Percentiles rank a stretch among this genome's conserved stretches.
Conservation (phyloP, 257 asterid genomes). For the Plectranthus barbatus region DNA sequence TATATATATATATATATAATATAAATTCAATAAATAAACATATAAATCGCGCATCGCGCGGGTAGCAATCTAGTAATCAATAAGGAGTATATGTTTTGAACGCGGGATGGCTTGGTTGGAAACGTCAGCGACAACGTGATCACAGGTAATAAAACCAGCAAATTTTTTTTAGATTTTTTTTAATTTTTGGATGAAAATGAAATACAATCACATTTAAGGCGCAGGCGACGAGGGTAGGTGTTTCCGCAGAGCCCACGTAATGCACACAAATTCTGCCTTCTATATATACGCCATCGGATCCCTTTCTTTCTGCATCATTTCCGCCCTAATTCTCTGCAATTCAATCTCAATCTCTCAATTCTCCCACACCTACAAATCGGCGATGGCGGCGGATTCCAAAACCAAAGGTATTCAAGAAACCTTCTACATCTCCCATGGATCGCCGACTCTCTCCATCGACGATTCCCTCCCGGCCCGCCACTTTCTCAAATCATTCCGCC, state of each 20-base stretch:
- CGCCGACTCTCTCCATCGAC: constrained; percentile 54
- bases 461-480: constrained; percentile 48
- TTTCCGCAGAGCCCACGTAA: background rate
- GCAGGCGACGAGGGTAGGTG: background rate
- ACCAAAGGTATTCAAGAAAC: constrained; percentile 27
- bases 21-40: too few relatives aligned
- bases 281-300: constrained; percentile 15
- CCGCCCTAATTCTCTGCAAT: constrained; percentile 5
- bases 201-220: background rate
- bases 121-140: constrained; percentile 5
- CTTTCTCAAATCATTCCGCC: constrained; percentile 39
- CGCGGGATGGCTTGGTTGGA: background rate
- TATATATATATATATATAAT: too few relatives aligned
- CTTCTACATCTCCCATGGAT: constrained; percentile 48
- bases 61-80: too few relatives aligned
- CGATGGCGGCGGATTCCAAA: background rate
- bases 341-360: background rate
- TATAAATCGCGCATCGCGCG: too few relatives aligned
- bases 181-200: background rate
- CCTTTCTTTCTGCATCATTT: constrained; percentile 19
- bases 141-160: background rate
- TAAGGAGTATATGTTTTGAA: background rate
- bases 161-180: too few relatives aligned
- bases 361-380: background rate
- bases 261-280: constrained; percentile 25